These are phyloP conservation scores for Schwanniomyces polymorphus DNA, from an alignment of 805 yeast species.

Conservation along the genomic window DNA sequence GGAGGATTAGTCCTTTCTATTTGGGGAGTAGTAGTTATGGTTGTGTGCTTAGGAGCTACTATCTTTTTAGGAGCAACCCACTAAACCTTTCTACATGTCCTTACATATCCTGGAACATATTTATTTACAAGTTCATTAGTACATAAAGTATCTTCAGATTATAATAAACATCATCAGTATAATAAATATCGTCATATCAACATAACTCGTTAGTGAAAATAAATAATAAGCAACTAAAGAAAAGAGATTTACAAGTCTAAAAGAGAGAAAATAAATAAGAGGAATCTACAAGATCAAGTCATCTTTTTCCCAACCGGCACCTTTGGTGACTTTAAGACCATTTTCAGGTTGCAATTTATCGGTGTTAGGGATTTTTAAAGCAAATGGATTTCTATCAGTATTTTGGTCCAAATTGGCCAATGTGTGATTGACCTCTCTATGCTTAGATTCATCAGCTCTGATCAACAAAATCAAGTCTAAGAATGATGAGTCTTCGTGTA, in stretches of 20 bases:
- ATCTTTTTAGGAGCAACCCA: slow-evolving; percentile 43
- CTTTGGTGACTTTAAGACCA: slow-evolving; percentile 30
- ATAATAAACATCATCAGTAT: neutral
- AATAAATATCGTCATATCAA: neutral
- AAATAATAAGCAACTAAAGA: neutral
- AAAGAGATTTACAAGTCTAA: neutral
- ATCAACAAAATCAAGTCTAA: slow-evolving; percentile 59
- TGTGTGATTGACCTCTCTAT: slow-evolving; percentile 78
- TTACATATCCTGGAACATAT: no score
- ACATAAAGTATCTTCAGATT: neutral
- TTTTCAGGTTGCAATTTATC: slow-evolving; percentile 37
- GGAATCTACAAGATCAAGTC: slow-evolving; percentile 23
- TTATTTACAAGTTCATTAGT: neutral
- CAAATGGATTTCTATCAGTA: slow-evolving; percentile 69
- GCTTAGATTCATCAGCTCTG: slow-evolving; percentile 78
- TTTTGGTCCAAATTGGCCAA: slow-evolving; percentile 60
- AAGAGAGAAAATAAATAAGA: neutral
- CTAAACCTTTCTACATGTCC: slow-evolving; percentile 6
- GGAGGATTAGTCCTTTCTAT: slow-evolving; percentile 46
- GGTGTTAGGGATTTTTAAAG: slow-evolving; percentile 36
- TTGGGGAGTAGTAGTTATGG: slow-evolving; percentile 59
- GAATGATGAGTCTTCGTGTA: slow-evolving; percentile 52
- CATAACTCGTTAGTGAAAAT: neutral
- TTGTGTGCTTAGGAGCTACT: slow-evolving; percentile 52
- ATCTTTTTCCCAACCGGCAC: slow-evolving; percentile 42